Conservation (phyloP, 2,329 filamentous ascomycete genomes). For the Pyricularia grisea region DNA sequence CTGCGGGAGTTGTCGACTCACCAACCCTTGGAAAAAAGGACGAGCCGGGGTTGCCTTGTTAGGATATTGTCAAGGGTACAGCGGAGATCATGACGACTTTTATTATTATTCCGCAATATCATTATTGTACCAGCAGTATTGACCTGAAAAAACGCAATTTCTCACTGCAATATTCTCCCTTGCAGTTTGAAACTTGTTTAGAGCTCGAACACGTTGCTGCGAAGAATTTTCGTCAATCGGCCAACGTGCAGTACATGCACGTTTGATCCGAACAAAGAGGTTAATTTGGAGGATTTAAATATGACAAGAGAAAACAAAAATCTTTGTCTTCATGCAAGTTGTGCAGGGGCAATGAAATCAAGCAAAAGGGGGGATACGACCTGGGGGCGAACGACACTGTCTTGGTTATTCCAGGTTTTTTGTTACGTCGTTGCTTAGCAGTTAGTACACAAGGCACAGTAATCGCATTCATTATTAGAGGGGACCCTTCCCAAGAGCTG, state of each 20-base stretch:
- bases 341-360: not conserved
- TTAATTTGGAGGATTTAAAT: not conserved
- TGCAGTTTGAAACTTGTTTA: not conserved
- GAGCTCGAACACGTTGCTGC: not conserved
- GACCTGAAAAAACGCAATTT: not conserved
- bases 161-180: not conserved
- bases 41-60: not conserved
- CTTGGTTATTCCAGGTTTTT: not conserved
- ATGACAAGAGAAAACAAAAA: not conserved
- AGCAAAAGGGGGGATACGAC: not conserved
- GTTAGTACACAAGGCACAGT: not conserved
- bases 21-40: not conserved
- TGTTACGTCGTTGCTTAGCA: not conserved
- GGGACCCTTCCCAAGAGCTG: not conserved
- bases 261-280: not conserved
- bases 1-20: not conserved
- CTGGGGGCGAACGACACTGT: not conserved
- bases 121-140: not conserved
- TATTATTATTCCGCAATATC: not conserved
- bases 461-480: not conserved
- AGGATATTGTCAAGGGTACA: not conserved
- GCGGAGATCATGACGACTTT: not conserved
- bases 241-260: not conserved
- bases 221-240: not conserved
- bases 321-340: not conserved